Evolutionary conservation across 2,329 filamentous ascomycete species (phyloP).

Genomic region (Colletotrichum sidae): DNA sequence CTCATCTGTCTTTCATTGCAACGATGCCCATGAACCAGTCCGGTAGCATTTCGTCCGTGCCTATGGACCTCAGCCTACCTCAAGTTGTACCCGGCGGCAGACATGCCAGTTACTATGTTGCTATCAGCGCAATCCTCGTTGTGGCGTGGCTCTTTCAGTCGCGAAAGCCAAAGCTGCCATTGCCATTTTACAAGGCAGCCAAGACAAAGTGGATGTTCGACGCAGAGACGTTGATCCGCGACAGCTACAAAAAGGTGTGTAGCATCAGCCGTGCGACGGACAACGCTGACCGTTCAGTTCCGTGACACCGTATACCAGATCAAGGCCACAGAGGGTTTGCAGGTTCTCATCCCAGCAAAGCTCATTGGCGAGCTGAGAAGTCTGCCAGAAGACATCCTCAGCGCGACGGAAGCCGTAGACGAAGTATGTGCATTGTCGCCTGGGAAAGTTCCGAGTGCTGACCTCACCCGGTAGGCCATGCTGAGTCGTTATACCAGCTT

Average conservation of each 20-base stretch:
- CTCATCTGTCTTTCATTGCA: not conserved
- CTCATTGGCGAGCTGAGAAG: constrained; percentile 60
- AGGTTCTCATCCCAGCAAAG: constrained; percentile 59
- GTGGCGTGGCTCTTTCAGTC: constrained; percentile 53
- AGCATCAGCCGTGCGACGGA: not conserved
- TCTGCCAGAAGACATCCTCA: constrained; percentile 60
- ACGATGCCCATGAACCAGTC: constrained; percentile 30
- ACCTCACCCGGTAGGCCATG: constrained; percentile 53
- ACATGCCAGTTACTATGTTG: constrained; percentile 55
- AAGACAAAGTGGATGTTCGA: constrained; percentile 64
- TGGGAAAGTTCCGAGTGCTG: not conserved
- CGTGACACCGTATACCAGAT: constrained; percentile 62
- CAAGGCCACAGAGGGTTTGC: constrained; percentile 61
- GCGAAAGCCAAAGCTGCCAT: constrained; percentile 47
- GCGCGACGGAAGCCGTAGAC: constrained; percentile 59
- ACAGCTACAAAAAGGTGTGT: constrained; percentile 62
- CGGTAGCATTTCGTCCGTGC: constrained; percentile 38
- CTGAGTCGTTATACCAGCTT: constrained; percentile 64
- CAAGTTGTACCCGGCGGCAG: constrained; percentile 44
- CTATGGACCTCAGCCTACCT: constrained; percentile 42
- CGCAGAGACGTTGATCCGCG: constrained; percentile 58
- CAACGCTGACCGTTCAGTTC: constrained; percentile 49
- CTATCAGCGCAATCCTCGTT: constrained; percentile 50
- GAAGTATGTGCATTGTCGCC: constrained; percentile 49
- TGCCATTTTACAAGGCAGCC: constrained; percentile 61